phyloP scores from a whole-genome alignment of 2,329 filamentous ascomycete genomes.

The Botrytis medusae region DNA sequence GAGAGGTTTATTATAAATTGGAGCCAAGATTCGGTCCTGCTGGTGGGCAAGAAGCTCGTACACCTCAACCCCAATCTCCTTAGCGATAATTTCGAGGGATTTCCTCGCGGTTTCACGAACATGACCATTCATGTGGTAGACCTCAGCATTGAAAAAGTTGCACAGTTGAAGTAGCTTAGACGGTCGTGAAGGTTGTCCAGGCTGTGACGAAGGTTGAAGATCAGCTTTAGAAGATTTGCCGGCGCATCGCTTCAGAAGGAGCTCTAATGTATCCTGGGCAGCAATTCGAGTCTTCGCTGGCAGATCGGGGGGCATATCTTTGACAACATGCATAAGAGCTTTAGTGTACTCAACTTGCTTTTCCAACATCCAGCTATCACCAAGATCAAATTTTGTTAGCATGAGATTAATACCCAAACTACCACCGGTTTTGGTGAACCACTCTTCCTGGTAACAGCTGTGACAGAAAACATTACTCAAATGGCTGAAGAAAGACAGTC shows the following conservation, averaged over 20 bases:
- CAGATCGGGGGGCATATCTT: constrained; percentile 93
- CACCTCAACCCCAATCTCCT: constrained; percentile 73
- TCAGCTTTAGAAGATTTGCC: constrained; percentile 80
- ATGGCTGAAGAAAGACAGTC: constrained; percentile 80
- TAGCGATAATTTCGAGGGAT: constrained; percentile 77
- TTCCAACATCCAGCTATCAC: constrained; percentile 76
- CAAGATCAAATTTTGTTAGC: constrained; percentile 79
- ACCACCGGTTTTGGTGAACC: constrained; percentile 96
- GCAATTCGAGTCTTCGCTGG: constrained; percentile 84
- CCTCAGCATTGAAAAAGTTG: constrained; percentile 79
- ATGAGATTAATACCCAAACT: constrained; percentile 87
- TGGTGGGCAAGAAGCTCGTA: constrained; percentile 88
- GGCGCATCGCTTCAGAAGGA: constrained; percentile 75
- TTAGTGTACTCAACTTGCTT: constrained; percentile 86
- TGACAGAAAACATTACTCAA: constrained; percentile 85
- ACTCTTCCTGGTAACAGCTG: constrained; percentile 95
- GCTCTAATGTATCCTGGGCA: constrained; percentile 79
- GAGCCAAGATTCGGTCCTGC: constrained; percentile 83
- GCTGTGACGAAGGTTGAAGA: constrained; percentile 51
- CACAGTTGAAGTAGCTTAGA: constrained; percentile 74
- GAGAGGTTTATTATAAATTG: constrained; percentile 93
- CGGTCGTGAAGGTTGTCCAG: constrained; percentile 59
- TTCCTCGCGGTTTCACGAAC: constrained; percentile 84
- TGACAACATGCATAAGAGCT: constrained; percentile 95
- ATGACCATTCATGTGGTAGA: constrained; percentile 94